Evolutionary conservation across 257 asterid species (phyloP), one percentile per base, ranked within the genome.

Genomic region (Solanum megistacrolobum): DNA sequence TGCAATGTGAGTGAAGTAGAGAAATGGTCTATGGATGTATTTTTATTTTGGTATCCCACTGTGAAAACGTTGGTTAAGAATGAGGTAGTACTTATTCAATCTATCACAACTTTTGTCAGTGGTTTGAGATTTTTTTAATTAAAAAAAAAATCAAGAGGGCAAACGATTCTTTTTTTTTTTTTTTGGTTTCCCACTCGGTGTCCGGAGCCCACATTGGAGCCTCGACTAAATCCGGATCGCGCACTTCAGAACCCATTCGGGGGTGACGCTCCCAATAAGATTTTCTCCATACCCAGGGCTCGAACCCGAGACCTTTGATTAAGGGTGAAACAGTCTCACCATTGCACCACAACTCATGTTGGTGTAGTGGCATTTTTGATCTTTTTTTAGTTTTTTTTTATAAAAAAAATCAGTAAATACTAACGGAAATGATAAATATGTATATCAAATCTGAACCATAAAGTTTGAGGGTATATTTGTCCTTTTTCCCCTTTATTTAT

Each of bases 171-270:
- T 16, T 48, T 13, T 43, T 9, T 39, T 43, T 46, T n/a, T n/a
- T 36, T 36, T 43, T 43, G 5, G 7, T 16, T 48, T 48, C 1
- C 4, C 60, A 2, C 23, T 5, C 8, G 60, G 4, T 48, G 4
- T 48, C 9, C 3, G 60, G 9, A 48, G 23, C 1, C 60, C 9
- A 14, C 9, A 16, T 48, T 48, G 0, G 60, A 14, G 60, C 10
- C n/a, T 2, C 4, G 1, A 52, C 4, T 52, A 52, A 52, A 52
- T 52, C 0, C 0, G 1, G 0, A 52, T 52, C 4, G 0, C 0
- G 9, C 62, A 52, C 9, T 52, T 1, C 20, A 52, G 9, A 4
- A 23, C 9, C 1, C 23, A 52, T 52, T 52, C 9, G 23, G 1
- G n/a, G 1, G 23, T 52, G 62, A 0, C 9, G 4, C 62, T 6